A percentile compares a stretch with the other conserved stretches of the same genome.
Evolutionary conservation across 1,284 basidiomycete genomes (phyloP).

Genomic region (Jaminaea rosea): DNA sequence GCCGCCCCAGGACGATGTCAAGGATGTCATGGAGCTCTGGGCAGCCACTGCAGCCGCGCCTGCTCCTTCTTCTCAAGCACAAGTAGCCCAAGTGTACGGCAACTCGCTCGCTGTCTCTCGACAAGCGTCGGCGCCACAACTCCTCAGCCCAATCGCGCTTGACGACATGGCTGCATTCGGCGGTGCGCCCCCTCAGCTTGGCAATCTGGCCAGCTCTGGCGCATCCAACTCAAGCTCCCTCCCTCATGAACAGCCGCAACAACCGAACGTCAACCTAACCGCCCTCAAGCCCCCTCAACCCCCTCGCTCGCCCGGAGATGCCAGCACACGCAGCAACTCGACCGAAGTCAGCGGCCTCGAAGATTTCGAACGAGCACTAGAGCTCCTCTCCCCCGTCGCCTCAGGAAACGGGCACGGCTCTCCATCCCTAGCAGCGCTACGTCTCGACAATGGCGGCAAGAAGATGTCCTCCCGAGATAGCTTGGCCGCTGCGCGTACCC

Average conservation of each 20-base stretch:
- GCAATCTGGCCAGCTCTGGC: constrained; percentile 13
- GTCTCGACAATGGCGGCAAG: not conserved
- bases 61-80: not conserved
- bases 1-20: constrained; percentile 12
- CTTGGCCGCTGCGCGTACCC: constrained; percentile 22
- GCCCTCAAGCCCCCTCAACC: constrained; percentile 11
- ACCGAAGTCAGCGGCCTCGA: constrained; percentile 24
- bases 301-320: constrained; percentile 6
- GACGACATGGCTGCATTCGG: constrained; percentile 14
- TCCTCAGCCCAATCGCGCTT: constrained; percentile 31
- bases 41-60: not conserved
- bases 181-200: constrained; percentile 16
- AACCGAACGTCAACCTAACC: constrained; percentile 12
- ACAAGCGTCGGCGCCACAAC: constrained; percentile 4
- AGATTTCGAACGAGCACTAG: constrained; percentile 29
- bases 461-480: constrained; percentile 25
- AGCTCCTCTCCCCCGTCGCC: constrained; percentile 25
- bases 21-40: constrained; percentile 15
- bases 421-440: constrained; percentile 6
- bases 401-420: constrained; percentile 15
- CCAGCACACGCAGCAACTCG: constrained; percentile 17
- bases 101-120: too few relatives aligned
- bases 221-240: too few relatives aligned
- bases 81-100: not conserved
- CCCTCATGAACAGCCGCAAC: constrained; percentile 2